These are phyloP conservation scores for Phellopilus nigrolimitatus DNA, from an alignment of 1,284 basidiomycete species.

Conservation along the genomic window DNA sequence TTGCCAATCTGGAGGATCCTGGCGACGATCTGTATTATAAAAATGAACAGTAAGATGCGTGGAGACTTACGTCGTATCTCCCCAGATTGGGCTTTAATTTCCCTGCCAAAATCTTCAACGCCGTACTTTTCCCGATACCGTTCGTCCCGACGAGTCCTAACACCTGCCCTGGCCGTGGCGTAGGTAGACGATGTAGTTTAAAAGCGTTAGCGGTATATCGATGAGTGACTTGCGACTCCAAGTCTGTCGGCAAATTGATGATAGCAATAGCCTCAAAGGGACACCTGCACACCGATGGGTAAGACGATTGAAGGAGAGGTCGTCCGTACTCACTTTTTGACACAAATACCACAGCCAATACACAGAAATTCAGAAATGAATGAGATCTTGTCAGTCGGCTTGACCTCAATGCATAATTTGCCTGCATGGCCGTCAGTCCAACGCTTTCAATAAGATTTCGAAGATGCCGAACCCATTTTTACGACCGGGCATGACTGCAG, in stretches of 20 bases:
- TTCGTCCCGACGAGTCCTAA: slow-evolving; percentile 95
- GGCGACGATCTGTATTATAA: slow-evolving; percentile 9
- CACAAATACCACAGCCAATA: slow-evolving; percentile 97
- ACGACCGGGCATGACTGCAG: slow-evolving; percentile 91
- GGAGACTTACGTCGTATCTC: slow-evolving; percentile 71
- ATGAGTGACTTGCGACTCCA: slow-evolving; percentile 92
- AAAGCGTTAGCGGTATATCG: slow-evolving; percentile 97
- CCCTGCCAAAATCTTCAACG: slow-evolving; percentile 91
- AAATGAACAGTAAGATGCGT: slow-evolving; percentile 3
- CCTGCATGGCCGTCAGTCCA: slow-evolving; percentile 41
- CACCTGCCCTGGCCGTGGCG: slow-evolving; percentile 92
- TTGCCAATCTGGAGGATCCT: slow-evolving; percentile 97
- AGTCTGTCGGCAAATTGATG: slow-evolving; percentile 95
- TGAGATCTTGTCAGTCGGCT: slow-evolving; percentile 89
- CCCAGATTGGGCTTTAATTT: slow-evolving; percentile 94
- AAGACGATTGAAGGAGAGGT: not conserved
- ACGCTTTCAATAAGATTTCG: not conserved
- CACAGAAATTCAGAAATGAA: slow-evolving; percentile 97
- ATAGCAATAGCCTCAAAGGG: slow-evolving; percentile 97
- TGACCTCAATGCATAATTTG: slow-evolving; percentile 97
- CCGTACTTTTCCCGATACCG: slow-evolving; percentile 97
- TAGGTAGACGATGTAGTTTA: slow-evolving; percentile 95
- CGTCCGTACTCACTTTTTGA: slow-evolving; percentile 76
- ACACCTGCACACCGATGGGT: slow-evolving; percentile 52
- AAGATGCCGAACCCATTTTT: slow-evolving; percentile 77